Percentiles rank a stretch among this genome's conserved stretches.
These are phyloP conservation scores for Globisporangium parvum DNA, from an alignment of 352 stramenopile species.

Conservation along the genomic window DNA sequence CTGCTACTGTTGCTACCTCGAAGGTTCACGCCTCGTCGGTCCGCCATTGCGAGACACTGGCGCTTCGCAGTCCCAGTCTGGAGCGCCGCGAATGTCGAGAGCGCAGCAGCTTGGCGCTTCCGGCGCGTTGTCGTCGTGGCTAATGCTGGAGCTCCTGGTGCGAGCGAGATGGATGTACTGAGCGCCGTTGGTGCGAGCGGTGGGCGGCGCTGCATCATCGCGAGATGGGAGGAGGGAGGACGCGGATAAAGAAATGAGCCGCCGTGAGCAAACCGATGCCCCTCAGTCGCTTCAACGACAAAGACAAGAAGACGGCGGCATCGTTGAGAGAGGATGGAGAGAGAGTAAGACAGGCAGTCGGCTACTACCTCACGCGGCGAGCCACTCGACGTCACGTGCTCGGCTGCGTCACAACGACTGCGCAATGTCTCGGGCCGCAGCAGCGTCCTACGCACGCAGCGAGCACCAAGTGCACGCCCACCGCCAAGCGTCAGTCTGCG, in stretches of 20 bases:
- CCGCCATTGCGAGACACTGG: not conserved
- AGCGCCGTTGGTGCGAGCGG: not conserved
- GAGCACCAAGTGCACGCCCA: no score
- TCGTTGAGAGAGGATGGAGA: no score
- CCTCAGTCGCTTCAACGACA: not conserved
- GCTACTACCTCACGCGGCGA: no score
- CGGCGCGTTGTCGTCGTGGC: not conserved
- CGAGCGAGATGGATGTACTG: not conserved
- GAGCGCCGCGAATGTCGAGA: not conserved
- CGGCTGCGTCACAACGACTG: not conserved
- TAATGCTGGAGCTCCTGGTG: not conserved
- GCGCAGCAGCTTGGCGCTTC: conserved; percentile 1
- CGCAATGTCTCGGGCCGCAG: not conserved
- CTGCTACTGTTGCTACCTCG: not conserved
- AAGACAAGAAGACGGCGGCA: not conserved
- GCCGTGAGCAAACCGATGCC: no score
- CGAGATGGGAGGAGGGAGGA: conserved; percentile 1
- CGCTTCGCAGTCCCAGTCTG: conserved; percentile 1
- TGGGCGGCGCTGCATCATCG: not conserved
- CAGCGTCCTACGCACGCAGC: no score
- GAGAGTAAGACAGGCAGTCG: no score
- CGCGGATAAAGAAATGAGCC: conserved; percentile 2
- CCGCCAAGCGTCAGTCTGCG: no score
- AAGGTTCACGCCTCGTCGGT: not conserved
- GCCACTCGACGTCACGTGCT: no score